Base-by-base conservation (phyloP, 1,284 basidiomycete species). In the Coniophora puteana region DNA sequence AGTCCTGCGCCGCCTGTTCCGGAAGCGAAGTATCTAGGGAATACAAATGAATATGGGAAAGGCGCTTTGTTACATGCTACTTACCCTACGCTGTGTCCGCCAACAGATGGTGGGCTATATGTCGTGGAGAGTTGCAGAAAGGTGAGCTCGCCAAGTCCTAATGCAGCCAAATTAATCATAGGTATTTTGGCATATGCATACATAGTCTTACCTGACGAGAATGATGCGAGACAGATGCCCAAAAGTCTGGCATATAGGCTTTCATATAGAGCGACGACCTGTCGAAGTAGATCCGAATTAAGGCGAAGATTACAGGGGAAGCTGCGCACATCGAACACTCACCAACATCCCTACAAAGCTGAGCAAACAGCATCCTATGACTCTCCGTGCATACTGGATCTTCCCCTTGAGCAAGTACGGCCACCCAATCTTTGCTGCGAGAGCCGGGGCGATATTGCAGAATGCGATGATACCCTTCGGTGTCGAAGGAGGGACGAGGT, bases 1-100 rank as follows among this genome's bases (percentile, higher is more conserved):
- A 98, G 76, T 1, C 95, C 95, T 0, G 95, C 95, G 2, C 89
- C 92, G 1, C 95, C 95, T 0, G 95, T 99, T 0, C 95, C 95
- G 7, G 86, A 86, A 4, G 91, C 83, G 62, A 93, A 94, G 53
- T 88, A 89, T 2, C 84, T 88, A 36, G 3, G 26, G 36, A 38
- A 49, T 28, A 27, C 11, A 25, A 24, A 30, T 23, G 11, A 18
- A 38, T 17, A 21, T 37, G n/a, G 4, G 11, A 17, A 2, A 10
- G n/a, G 40, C 4, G 2, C 13, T 21, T 25, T 8, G 1, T 6
- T 41, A 20, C 26, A 7, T 28, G 33, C 5, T 3, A 41, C 74
- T 28, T 52, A 85, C 82, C 87, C 82, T 20, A 90, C 75, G 39
- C 80, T 77, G 40, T 78, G 80, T 1, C 85, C 83, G 6, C 74